phyloP scores from a whole-genome alignment of 2,329 filamentous ascomycete species.

The Trichoderma koningii region DNA sequence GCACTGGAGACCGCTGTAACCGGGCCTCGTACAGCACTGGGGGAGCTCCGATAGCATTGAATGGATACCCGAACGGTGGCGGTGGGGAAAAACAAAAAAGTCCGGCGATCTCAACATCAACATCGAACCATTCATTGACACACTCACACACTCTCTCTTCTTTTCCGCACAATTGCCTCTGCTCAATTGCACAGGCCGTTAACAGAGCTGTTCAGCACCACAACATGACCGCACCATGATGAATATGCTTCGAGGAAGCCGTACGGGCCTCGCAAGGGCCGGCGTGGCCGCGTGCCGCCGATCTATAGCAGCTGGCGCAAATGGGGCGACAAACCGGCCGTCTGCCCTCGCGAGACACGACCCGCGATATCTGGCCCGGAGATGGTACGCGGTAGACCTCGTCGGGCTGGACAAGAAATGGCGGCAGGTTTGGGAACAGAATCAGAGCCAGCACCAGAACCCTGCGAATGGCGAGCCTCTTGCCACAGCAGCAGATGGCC shows the following conservation, averaged over 20 bases:
- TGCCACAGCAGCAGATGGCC: slow-evolving; percentile 26
- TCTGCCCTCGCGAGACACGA: slow-evolving; percentile 21
- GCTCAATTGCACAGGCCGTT: background rate
- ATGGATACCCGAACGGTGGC: background rate
- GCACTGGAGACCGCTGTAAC: background rate
- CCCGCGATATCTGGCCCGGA: slow-evolving; percentile 28
- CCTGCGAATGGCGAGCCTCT: slow-evolving; percentile 28
- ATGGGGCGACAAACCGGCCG: slow-evolving; percentile 16
- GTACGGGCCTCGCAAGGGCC: slow-evolving; percentile 31
- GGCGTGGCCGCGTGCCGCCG: slow-evolving; percentile 22
- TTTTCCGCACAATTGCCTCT: background rate
- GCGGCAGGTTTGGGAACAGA: slow-evolving; percentile 48
- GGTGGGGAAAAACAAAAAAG: slow-evolving; percentile 10
- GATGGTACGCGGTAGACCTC: slow-evolving; percentile 51
- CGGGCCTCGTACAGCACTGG: background rate
- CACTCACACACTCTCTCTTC: background rate
- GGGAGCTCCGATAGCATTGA: slow-evolving; percentile 1
- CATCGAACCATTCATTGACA: slow-evolving; percentile 15
- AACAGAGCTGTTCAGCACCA: background rate
- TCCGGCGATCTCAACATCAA: slow-evolving; percentile 6
- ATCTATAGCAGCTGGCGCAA: slow-evolving; percentile 2
- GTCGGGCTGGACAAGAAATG: slow-evolving; percentile 53
- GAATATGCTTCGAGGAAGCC: slow-evolving; percentile 36
- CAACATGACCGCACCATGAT: slow-evolving; percentile 35
- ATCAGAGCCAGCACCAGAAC: background rate